Base-by-base conservation (phyloP, 2,329 filamentous ascomycete genomes). In the Penicillium capsulatum region DNA sequence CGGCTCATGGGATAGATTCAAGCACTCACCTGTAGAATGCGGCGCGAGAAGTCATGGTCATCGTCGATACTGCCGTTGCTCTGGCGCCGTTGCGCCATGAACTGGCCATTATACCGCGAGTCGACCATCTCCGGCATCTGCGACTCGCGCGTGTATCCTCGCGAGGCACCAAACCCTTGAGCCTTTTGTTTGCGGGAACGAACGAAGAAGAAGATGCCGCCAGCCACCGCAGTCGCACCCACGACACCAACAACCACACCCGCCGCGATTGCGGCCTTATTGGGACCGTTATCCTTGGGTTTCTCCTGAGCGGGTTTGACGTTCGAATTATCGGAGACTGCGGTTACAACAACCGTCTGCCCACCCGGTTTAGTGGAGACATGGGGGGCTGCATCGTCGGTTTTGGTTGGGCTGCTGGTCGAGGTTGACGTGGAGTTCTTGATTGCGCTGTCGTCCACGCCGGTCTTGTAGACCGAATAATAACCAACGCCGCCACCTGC, bases 61-160 rank as follows among this genome's bases (percentile, higher is more conserved):
- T 97, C 91, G 36, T 90, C 91, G 65, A 97, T 96, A 67, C 90
- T 96, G 54, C 91, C 91, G 59, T 92, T 87, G 68, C 91, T 96
- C 71, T 91, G 78, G 66, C 90, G 80, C 60, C 88, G 77, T 54
- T 89, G 80, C 42, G 84, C 83, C 76, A 94, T 83, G 50, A 89
- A 79, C 40, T 75, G 82, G 6, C 89, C 88, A 51, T 97, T 91
- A 41, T 96, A 80, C 39, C 91, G 81, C 29, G 86, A 83, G 61
- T 97, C 91, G 10, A 80, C 80, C 69, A 86, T 83, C 7, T 86
- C 87, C 45, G 82, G 78, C 74, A 59, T 77, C 70, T 67, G 67
- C 52, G 77, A 76, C 51, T 53, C 75, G 51, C 85, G 94, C 36
- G 80, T 79, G 56, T 82, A 88, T 54, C 85, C 84, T 26, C 83